A percentile compares a stretch with the other conserved stretches of the same genome.
These are phyloP conservation scores for Sextonia rubra DNA, from an alignment of 164 flowering plant species.

Conservation along the genomic window DNA sequence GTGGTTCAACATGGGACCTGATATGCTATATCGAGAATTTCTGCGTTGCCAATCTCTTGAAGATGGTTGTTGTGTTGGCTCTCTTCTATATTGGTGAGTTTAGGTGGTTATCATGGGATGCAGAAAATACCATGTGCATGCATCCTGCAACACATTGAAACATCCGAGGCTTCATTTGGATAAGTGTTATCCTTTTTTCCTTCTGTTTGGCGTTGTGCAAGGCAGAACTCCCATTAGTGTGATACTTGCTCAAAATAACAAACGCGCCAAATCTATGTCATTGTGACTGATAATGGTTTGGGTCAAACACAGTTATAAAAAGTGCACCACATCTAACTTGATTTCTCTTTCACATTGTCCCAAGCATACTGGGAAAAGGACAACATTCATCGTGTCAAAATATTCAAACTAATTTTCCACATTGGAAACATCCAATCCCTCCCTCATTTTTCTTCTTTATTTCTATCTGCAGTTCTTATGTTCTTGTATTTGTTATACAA, in stretches of 20 bases:
- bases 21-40: constrained; percentile 53
- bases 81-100: constrained; percentile 42
- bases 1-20: constrained; percentile 54
- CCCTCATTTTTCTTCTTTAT: background rate
- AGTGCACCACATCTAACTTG: background rate
- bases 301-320: too few relatives aligned
- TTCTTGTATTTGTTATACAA: constrained; percentile 48
- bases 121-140: background rate
- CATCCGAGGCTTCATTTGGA: background rate
- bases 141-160: background rate
- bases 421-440: background rate
- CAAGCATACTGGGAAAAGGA: background rate
- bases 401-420: background rate
- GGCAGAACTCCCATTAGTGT: background rate
- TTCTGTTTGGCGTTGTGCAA: too few relatives aligned
- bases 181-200: too few relatives aligned
- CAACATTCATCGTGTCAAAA: background rate
- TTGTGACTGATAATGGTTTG: too few relatives aligned
- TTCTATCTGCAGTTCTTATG: constrained; percentile 43
- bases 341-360: background rate
- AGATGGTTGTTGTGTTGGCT: constrained; percentile 33
- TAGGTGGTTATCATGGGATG: background rate
- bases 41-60: constrained; percentile 44
- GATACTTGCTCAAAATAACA: background rate
- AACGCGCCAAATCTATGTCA: too few relatives aligned